Conservation (phyloP, 805 yeast species). For the Saturnispora dispora region DNA sequence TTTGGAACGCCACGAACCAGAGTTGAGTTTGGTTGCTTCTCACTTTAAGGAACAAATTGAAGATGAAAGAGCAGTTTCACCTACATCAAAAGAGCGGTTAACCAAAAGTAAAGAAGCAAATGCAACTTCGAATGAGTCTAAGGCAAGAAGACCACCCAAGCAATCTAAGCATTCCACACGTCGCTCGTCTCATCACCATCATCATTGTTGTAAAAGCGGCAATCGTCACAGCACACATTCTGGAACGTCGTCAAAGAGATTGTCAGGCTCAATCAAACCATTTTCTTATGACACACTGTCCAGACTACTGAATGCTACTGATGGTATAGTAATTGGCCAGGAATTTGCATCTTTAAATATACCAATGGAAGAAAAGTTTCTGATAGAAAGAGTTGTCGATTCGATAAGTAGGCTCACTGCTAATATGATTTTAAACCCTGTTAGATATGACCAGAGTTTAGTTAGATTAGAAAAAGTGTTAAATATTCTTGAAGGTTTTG, state of each 20-base stretch:
- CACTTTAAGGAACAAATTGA: background rate
- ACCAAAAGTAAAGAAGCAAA: background rate
- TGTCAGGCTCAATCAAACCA: conserved; percentile 20
- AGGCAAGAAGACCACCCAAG: background rate
- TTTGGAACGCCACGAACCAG: background rate
- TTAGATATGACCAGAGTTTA: conserved; percentile 71
- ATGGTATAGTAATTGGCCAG: conserved; percentile 54
- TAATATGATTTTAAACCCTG: conserved; percentile 82
- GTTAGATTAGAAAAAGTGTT: conserved; percentile 73
- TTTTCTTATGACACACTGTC: conserved; percentile 38
- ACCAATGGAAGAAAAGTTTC: conserved; percentile 65
- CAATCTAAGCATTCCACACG: background rate
- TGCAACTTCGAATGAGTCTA: background rate
- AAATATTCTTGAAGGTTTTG: conserved; percentile 77
- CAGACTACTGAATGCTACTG: conserved; percentile 45
- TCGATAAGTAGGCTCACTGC: conserved; percentile 78
- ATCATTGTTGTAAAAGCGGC: background rate
- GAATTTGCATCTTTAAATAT: conserved; percentile 68
- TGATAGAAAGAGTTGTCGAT: conserved; percentile 80
- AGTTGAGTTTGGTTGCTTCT: background rate
- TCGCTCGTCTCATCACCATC: conserved; percentile 3
- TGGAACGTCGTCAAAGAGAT: conserved; percentile 11
- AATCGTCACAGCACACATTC: conserved; percentile 3
- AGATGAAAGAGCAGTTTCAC: background rate
- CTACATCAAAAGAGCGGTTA: background rate